A percentile compares a stretch with the other conserved stretches of the same genome.
These are phyloP conservation scores for Pythium sp. DNA, from an alignment of 352 stramenopile species.

Conservation along the genomic window DNA sequence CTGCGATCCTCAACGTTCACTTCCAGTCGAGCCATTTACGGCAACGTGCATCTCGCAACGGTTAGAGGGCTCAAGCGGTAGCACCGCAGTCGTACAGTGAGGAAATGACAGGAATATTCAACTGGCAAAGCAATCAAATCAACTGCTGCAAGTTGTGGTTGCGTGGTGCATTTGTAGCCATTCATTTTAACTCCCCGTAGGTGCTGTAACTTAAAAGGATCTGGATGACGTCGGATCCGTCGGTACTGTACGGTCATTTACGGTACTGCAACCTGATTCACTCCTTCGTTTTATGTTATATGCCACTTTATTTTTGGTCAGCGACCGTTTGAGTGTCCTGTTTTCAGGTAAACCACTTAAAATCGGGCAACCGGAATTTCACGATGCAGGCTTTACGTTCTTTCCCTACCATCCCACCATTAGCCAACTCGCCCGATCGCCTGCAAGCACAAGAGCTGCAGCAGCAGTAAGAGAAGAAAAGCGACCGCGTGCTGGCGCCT, in stretches of 20 bases:
- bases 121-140: not conserved
- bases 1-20: not conserved
- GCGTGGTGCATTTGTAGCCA: not conserved
- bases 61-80: conserved; percentile 29
- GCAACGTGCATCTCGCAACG: conserved; percentile 29
- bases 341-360: not conserved
- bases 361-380: not conserved
- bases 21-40: conserved; percentile 13
- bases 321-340: not conserved
- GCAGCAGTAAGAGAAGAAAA: not conserved
- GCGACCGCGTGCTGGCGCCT: not conserved
- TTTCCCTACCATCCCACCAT: not conserved
- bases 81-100: not conserved
- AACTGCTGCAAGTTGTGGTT: not conserved
- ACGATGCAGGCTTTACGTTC: not conserved
- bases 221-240: not conserved
- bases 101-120: not conserved
- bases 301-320: not conserved
- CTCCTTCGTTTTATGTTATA: not conserved
- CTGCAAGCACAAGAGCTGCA: not conserved
- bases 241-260: not conserved
- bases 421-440: not conserved
- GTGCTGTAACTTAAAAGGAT: not conserved
- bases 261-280: not conserved
- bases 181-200: not conserved